Evolutionary conservation across 2,329 filamentous ascomycete species (phyloP).

Genomic region (Ceratocystis lukuohia): DNA sequence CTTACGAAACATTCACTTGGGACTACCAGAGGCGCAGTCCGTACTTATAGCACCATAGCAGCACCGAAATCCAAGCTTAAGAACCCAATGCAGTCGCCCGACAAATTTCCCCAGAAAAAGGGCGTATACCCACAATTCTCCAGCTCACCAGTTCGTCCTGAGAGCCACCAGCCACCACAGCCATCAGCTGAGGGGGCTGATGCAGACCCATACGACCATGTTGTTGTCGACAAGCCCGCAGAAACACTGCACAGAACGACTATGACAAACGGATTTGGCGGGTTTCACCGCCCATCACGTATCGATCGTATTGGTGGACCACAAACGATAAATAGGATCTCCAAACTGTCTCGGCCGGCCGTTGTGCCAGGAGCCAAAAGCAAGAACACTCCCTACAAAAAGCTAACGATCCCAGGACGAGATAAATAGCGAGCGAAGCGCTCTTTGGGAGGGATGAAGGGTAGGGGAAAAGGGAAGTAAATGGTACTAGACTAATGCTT

Average conservation of each 20-base stretch:
- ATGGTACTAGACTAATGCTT: too few species aligned
- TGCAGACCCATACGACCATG: conserved; percentile 24
- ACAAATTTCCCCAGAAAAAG: conserved; percentile 20
- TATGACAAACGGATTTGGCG: conserved; percentile 29
- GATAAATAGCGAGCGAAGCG: too few species aligned
- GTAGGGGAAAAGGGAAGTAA: too few species aligned
- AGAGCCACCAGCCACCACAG: conserved; percentile 7
- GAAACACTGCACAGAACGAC: conserved; percentile 40
- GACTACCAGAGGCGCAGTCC: background rate
- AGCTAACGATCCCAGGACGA: conserved; percentile 33
- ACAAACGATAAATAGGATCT: conserved; percentile 29
- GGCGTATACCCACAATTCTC: conserved; percentile 44
- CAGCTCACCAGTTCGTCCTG: conserved; percentile 38
- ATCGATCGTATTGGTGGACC: conserved; percentile 23
- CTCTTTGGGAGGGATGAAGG: too few species aligned
- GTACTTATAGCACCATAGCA: background rate
- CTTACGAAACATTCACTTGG: conserved; percentile 32
- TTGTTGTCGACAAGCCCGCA: conserved; percentile 30
- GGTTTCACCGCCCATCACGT: conserved; percentile 34
- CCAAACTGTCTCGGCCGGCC: conserved; percentile 33
- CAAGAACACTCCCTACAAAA: conserved; percentile 39
- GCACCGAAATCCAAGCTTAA: conserved; percentile 18
- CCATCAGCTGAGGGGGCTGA: conserved; percentile 20
- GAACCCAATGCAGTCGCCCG: background rate
- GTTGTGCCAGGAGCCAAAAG: conserved; percentile 24